Base-by-base conservation (phyloP, 495 filamentous ascomycete species). In the Xylaria nigripes region DNA sequence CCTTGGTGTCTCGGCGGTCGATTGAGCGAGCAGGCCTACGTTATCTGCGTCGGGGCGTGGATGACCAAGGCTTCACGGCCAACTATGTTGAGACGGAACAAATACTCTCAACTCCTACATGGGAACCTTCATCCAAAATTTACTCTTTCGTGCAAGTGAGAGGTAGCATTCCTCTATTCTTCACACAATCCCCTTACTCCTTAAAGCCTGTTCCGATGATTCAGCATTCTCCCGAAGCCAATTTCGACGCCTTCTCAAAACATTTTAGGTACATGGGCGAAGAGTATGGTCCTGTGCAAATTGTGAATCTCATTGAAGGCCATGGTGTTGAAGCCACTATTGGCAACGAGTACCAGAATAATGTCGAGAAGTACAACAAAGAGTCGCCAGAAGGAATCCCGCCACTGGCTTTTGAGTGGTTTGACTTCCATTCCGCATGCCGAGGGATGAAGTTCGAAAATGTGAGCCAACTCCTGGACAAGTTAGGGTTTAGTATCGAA, bases 391-490 rank as follows among this genome's bases (percentile, higher is more conserved):
- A 79, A 27, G 52, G 41, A 2, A 24, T 50, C 2, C 42, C 34
- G 10, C 49, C 62, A 1, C 42, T 67, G n/a, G 54, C 29, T n/a
- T 90, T 93, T 60, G 89, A 91, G 66, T 97, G 93, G 93, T 97
- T 96, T 55, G 93, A 96, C 60, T 97, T 97, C 63, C 92, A 96
- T 62, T 75, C 78, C 18, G 83, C 85, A 23, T 97, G 92, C 62
- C 84, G 89, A 3, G 92, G 92, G 0, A 96, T 97, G 93, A 92
- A 88, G 54, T 97, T 96, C 62, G 90, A 96, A 66, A 95, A 95
- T 45, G 90, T 97, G 5, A 83, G 81, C 45, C 68, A 83, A 10
- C 78, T 96, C 1, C 73, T 97, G 46, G 77, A 90, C 30, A 80
- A 72, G 2, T 65, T 96, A n/a, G 78, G 74, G 6, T 63, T 72